Percentiles rank a stretch among this genome's conserved stretches.
phyloP scores from a whole-genome alignment of 2,329 filamentous ascomycete genomes.

The Curvularia sp. region DNA sequence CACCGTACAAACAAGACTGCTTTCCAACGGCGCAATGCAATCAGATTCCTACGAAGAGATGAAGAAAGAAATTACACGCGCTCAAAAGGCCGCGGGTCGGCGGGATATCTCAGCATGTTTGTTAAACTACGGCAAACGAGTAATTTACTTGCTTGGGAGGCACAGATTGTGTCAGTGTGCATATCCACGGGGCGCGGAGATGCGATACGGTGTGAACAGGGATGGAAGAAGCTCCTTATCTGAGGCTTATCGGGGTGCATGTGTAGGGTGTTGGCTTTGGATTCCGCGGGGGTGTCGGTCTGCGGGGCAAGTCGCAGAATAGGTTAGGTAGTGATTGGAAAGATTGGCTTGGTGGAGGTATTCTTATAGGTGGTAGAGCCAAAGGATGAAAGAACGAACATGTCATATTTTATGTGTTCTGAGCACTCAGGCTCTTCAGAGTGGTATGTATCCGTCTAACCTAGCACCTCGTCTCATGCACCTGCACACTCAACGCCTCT shows the following conservation, averaged over 20 bases:
- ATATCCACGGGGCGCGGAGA: slow-evolving; percentile 52
- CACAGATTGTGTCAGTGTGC: slow-evolving; percentile 27
- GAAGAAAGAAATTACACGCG: background rate
- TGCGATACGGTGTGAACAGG: slow-evolving; percentile 23
- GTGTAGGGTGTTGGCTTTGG: slow-evolving; percentile 4
- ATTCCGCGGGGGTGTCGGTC: background rate
- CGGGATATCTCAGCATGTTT: slow-evolving; percentile 51
- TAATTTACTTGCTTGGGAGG: background rate
- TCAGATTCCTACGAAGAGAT: background rate
- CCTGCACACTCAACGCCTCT: background rate
- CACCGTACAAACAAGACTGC: background rate
- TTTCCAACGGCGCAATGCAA: background rate
- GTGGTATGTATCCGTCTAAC: background rate
- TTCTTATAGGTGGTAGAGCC: background rate
- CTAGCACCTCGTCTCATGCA: background rate
- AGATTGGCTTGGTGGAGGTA: background rate
- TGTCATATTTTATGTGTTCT: background rate
- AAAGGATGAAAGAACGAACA: background rate
- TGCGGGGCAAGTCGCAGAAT: slow-evolving; percentile 1
- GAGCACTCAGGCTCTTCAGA: background rate
- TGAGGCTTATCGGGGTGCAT: slow-evolving; percentile 19
- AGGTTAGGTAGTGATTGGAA: too few relatives aligned
- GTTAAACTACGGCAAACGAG: background rate
- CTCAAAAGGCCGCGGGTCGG: slow-evolving; percentile 23
- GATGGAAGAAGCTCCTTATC: slow-evolving; percentile 20